Evolutionary conservation across 1,284 basidiomycete genomes (phyloP), one percentile per base, ranked within the genome.

Genomic region (Trametes sp.): DNA sequence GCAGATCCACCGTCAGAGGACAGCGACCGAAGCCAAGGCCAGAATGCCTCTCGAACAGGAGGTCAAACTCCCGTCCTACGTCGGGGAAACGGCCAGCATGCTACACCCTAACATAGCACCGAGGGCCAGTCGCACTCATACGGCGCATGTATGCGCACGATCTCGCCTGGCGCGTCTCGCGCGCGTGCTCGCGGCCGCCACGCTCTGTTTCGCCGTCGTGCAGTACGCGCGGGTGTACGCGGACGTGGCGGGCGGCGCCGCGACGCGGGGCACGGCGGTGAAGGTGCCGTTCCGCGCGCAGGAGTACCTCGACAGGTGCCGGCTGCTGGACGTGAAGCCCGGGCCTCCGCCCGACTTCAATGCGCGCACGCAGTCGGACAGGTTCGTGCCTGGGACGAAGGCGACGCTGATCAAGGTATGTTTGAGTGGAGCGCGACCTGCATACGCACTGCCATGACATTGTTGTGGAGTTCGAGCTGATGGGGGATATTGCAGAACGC

Each of bases 371-470:
- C 69, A 75, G 29, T 92, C 87, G 6, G 92, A 94, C 73, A 81
- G 93, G 8, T 92, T 84, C 71, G 88, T 84, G n/a, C 71, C 75
- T 2, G 88, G 86, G 19, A 89, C 89, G 0, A 78, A 77, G 49
- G 77, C 87, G 10, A 80, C 85, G 2, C 77, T 90, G 62, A 69
- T 73, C 57, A 65, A 61, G 59, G 71, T 70, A 29, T 53, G 49
- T n/a, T 57, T 50, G 8, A 3, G 24, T 19, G 14, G 38, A 31
- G 26, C 11, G 24, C 9, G 14, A 19, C 16, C n/a, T n/a, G n/a
- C n/a, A n/a, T n/a, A n/a, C n/a, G n/a, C n/a, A n/a, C n/a, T n/a
- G n/a, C n/a, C n/a, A n/a, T n/a, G n/a, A n/a, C n/a, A n/a, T n/a
- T n/a, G n/a, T 62, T 35, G 38, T 28, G 52, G 21, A 61, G 21